phyloP scores from a whole-genome alignment of 2,329 filamentous ascomycete genomes.

The Thelonectria discophora region DNA sequence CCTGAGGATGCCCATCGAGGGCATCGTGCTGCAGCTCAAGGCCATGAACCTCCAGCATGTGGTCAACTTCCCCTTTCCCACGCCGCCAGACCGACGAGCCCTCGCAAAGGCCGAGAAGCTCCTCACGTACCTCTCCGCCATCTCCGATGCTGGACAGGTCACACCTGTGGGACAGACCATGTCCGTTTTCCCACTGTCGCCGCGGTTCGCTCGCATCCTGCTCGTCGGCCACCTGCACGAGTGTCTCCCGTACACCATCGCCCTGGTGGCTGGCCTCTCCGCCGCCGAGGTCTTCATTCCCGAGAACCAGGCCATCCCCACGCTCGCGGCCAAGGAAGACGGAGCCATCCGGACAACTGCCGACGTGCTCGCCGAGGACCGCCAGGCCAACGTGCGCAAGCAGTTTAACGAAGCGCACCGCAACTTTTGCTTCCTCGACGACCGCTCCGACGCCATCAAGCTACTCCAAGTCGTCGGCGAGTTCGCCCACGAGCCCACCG shows the following conservation, averaged over 20 bases:
- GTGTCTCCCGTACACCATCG: constrained; percentile 86
- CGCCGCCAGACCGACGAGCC: constrained; percentile 79
- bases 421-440: constrained; percentile 82
- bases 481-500: constrained; percentile 77
- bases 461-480: constrained; percentile 88
- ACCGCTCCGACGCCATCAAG: constrained; percentile 88
- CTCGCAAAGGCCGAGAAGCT: constrained; percentile 87
- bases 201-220: constrained; percentile 91
- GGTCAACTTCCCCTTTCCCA: constrained; percentile 95
- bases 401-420: constrained; percentile 76
- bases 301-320: constrained; percentile 77
- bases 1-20: constrained; percentile 89
- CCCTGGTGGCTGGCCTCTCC: constrained; percentile 86
- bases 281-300: constrained; percentile 88
- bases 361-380: constrained; percentile 76
- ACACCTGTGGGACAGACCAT: constrained; percentile 83
- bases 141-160: constrained; percentile 76
- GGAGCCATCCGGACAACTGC: constrained; percentile 67
- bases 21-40: constrained; percentile 92
- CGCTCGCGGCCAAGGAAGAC: constrained; percentile 57
- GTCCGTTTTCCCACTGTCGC: constrained; percentile 88
- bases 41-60: constrained; percentile 92
- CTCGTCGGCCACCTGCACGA: constrained; percentile 84
- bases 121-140: constrained; percentile 83
- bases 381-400: constrained; percentile 69